Conservation (phyloP, 2,329 filamentous ascomycete species). For the Fonsecaea erecta region DNA sequence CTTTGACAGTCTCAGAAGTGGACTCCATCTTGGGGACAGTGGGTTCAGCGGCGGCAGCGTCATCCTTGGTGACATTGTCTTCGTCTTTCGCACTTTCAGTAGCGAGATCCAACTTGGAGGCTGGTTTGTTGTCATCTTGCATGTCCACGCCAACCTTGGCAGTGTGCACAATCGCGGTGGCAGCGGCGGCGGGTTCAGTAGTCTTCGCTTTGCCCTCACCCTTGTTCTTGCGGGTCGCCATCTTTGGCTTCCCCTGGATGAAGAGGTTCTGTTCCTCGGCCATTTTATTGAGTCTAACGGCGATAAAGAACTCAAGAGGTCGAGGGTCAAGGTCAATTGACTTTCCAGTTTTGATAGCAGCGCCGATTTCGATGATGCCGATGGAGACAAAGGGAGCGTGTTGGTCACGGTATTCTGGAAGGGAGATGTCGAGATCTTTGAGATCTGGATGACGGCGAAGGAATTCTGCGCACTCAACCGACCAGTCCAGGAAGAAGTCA, state of each 20-base stretch:
- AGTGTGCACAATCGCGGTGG: background rate
- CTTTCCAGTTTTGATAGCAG: background rate
- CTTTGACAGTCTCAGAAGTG: background rate
- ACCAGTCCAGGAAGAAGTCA: background rate
- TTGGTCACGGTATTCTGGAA: background rate
- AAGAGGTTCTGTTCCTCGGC: background rate
- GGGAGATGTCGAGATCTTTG: background rate
- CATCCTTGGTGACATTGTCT: background rate
- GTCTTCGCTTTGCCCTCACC: constrained; percentile 1
- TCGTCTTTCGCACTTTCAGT: background rate
- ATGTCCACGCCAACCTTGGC: background rate
- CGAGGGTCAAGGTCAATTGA: background rate
- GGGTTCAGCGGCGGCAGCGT: background rate
- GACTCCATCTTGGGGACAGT: background rate
- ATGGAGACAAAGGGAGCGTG: background rate
- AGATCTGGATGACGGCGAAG: background rate
- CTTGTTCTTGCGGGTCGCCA: background rate
- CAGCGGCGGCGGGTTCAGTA: background rate
- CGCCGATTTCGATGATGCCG: constrained; percentile 11
- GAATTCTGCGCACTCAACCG: background rate
- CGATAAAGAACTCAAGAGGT: background rate
- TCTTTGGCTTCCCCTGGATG: background rate
- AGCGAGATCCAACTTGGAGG: background rate
- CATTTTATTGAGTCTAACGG: background rate
- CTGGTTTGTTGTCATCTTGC: background rate